Base-by-base conservation (phyloP, 1,284 basidiomycete species). In the Vanrija sp. region DNA sequence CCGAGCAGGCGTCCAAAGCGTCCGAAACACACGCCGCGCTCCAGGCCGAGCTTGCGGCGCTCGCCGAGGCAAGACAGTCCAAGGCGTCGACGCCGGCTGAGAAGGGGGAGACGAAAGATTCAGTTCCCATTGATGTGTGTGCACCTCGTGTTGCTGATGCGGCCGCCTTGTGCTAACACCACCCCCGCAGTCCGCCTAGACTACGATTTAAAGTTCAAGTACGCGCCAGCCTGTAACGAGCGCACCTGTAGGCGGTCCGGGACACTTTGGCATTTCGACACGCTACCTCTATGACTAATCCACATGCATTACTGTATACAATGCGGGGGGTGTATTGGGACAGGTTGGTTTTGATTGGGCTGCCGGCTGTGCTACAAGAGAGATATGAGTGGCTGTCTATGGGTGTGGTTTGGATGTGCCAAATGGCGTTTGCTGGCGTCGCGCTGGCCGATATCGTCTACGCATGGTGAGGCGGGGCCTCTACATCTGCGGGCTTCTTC, bases 91-190 rank as follows among this genome's bases (percentile, higher is more conserved):
- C 34, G 34, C 34, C 34, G 9, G 34, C 34, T 2, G 34, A 34
- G 34, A 34, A 34, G 34, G 34, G 34, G 34, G 34, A 34, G 34
- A 34, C 34, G 34, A 8, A 34, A 34, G 34, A 34, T 12, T 34
- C 34, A 12, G 12, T 34, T 34, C 42, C 55, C 18, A 26, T 38
- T 29, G 55, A 57, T 49, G 55, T 57, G 55, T 34, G 55, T 57
- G 46, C 19, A 40, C 16, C 26, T 28, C 45, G n/a, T 10, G 12
- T 40, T 26, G 6, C 14, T 5, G 34, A 12, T 12, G 5, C 8
- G 10, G 6, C 7, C 1, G 16, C 15, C 8, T 15, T 3, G 21
- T n/a, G 38, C 47, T 49, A 23, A 49, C 47, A 26, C 26, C 47
- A 26, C 26, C 26, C 6, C 8, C 43, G 45, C 38, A 34, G 10